Evolutionary conservation across 2,329 filamentous ascomycete genomes (phyloP).

Genomic region (Nemania sp.): DNA sequence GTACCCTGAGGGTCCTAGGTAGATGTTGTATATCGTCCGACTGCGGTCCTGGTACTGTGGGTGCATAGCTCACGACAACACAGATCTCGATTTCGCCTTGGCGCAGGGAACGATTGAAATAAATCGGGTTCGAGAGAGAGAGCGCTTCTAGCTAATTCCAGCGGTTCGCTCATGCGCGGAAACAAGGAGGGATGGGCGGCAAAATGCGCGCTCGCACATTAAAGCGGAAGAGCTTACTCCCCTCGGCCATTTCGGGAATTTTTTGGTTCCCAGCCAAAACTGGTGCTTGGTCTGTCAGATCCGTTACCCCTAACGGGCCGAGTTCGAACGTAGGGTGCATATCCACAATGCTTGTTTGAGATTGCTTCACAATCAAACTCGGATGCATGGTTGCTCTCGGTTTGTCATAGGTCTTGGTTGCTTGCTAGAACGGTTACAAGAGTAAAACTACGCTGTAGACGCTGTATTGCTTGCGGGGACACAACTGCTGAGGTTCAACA

Average conservation of each 20-base stretch:
- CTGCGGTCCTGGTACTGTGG: no score
- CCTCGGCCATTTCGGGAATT: conserved; percentile 33
- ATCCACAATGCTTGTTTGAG: conserved; percentile 35
- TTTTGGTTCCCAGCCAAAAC: conserved; percentile 17
- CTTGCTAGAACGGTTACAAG: conserved; percentile 29
- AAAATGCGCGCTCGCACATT: conserved; percentile 38
- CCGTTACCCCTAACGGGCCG: conserved; percentile 37
- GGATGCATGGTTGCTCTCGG: conserved; percentile 28
- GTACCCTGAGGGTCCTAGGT: no score
- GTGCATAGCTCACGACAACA: background rate
- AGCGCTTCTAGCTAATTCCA: conserved; percentile 29
- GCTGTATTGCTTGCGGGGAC: conserved; percentile 30
- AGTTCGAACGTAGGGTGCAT: conserved; percentile 35
- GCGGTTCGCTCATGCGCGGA: conserved; percentile 30
- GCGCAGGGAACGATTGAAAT: conserved; percentile 18
- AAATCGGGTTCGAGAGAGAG: conserved; percentile 14
- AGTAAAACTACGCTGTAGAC: conserved; percentile 33
- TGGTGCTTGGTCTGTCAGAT: conserved; percentile 1
- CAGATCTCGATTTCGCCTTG: background rate
- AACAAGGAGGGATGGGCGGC: conserved; percentile 33
- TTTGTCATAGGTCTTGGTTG: conserved; percentile 33
- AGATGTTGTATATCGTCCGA: no score
- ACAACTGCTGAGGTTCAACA: conserved; percentile 24
- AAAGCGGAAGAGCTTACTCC: conserved; percentile 35
- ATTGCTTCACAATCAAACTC: conserved; percentile 26